A percentile compares a stretch with the other conserved stretches of the same genome.
Evolutionary conservation across 345 rosid genomes (phyloP).

Genomic region (Diplotaxis tenuifolia): DNA sequence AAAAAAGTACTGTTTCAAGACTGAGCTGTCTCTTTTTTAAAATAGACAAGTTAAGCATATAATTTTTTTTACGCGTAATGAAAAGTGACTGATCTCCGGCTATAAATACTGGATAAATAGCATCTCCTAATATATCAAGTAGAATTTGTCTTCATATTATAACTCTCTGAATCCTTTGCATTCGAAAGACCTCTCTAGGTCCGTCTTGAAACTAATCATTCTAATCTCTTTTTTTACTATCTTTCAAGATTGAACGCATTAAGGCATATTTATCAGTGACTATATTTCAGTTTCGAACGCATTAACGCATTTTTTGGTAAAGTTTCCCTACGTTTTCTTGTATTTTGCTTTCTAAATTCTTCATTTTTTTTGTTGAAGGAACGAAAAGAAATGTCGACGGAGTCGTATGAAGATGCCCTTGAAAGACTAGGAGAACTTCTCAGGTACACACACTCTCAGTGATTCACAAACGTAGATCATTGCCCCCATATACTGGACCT

Average conservation of each 20-base stretch:
- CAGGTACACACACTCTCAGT: background rate
- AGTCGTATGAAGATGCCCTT: background rate
- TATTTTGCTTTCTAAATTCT: background rate
- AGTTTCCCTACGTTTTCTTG: constrained; percentile 21
- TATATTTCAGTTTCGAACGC: background rate
- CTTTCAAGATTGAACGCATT: background rate
- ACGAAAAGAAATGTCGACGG: constrained; percentile 10
- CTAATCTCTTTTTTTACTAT: background rate
- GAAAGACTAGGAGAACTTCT: background rate
- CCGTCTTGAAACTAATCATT: background rate
- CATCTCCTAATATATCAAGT: constrained; percentile 4
- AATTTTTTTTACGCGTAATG: background rate
- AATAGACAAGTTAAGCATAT: constrained; percentile 15
- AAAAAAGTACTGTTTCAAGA: background rate
- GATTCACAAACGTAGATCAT: background rate
- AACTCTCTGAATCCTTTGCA: constrained; percentile 9
- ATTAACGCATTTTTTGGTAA: background rate
- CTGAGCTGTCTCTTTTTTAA: background rate
- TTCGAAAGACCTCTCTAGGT: constrained; percentile 8
- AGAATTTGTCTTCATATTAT: background rate
- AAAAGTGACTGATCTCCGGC: background rate
- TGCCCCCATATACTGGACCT: background rate
- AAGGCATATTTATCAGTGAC: background rate
- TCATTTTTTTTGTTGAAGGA: background rate
- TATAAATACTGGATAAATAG: constrained; percentile 20